Conservation (phyloP, 108 stramenopile species). For the Nitzschia sp. region DNA sequence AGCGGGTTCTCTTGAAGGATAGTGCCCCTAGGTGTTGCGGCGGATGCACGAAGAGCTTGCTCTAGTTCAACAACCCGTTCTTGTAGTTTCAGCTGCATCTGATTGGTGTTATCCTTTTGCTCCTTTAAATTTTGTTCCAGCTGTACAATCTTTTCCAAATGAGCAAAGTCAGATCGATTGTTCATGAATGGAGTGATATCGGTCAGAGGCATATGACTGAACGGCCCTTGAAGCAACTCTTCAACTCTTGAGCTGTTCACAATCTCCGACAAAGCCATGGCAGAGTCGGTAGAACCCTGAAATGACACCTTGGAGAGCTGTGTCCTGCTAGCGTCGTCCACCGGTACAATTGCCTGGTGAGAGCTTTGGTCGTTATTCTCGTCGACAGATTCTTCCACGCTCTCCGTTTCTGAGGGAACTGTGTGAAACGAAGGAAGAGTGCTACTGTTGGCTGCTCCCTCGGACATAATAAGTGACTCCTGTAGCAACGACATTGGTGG, state of each 20-base stretch:
- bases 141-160: constrained; percentile 19
- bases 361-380: neutral
- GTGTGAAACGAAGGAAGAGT: constrained; percentile 6
- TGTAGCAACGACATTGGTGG: constrained; percentile 24
- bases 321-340: neutral
- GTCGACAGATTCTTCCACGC: neutral
- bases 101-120: constrained; percentile 23
- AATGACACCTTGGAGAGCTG: constrained; percentile 5
- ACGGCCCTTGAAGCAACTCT: neutral
- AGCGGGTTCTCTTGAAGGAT: constrained; percentile 38
- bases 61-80: constrained; percentile 31
- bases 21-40: constrained; percentile 37
- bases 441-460: constrained; percentile 3
- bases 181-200: neutral
- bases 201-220: neutral
- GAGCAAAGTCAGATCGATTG: neutral
- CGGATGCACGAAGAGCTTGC: constrained; percentile 26
- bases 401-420: neutral
- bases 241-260: neutral
- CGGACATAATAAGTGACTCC: constrained; percentile 28
- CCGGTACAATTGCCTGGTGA: neutral
- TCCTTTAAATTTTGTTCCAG: constrained; percentile 23
- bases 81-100: constrained; percentile 24
- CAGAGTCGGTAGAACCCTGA: neutral
- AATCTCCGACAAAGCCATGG: neutral